phyloP scores from a whole-genome alignment of 352 stramenopile genomes.

The Phytophthora rubi region DNA sequence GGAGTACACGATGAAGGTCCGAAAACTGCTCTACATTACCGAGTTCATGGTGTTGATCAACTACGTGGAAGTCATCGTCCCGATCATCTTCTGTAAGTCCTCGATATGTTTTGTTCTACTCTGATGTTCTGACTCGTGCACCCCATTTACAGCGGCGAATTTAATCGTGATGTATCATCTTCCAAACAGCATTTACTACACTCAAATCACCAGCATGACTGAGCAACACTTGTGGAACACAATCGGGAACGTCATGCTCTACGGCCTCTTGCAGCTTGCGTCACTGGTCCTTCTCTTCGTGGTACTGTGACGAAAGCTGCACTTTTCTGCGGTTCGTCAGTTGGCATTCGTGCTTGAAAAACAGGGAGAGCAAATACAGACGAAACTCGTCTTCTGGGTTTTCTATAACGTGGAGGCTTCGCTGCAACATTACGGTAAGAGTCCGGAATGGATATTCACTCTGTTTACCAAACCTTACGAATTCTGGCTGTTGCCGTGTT shows the following conservation, averaged over 20 bases:
- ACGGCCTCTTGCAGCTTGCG: conserved; percentile 11
- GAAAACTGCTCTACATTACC: conserved; percentile 17
- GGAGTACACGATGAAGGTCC: conserved; percentile 10
- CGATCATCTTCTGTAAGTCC: conserved; percentile 27
- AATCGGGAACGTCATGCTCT: conserved; percentile 12
- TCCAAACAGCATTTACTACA: conserved; percentile 24
- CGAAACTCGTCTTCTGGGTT: conserved; percentile 41
- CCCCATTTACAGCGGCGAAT: background rate
- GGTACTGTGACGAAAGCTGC: background rate
- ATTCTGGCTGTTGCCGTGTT: background rate
- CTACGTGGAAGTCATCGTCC: conserved; percentile 31
- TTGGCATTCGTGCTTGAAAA: conserved; percentile 46
- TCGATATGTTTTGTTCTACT: too few relatives aligned
- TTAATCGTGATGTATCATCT: conserved; percentile 14
- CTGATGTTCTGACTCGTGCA: too few relatives aligned
- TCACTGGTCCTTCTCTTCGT: conserved; percentile 4
- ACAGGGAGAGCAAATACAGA: conserved; percentile 28
- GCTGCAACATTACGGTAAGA: background rate
- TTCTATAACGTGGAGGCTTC: conserved; percentile 29
- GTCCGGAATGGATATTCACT: background rate
- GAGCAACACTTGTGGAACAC: conserved; percentile 4
- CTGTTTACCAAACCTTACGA: background rate
- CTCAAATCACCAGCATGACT: background rate
- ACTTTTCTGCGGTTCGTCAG: conserved; percentile 19
- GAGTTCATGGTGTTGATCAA: conserved; percentile 29